A percentile compares a stretch with the other conserved stretches of the same genome.
phyloP scores from a whole-genome alignment of 257 asterid species.

The Orobanche coerulescens region DNA sequence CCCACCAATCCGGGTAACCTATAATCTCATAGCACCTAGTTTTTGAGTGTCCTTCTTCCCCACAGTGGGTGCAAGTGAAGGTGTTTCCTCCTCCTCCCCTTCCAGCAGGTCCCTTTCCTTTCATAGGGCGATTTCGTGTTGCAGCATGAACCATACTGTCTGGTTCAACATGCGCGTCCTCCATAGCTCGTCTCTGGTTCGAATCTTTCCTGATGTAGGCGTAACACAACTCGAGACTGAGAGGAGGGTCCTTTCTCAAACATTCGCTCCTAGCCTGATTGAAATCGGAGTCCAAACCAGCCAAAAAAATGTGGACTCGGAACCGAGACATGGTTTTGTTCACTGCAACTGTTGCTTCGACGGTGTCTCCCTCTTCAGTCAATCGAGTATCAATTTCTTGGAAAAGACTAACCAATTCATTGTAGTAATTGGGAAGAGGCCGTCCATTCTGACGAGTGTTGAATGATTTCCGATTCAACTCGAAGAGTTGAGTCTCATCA shows the following conservation, averaged over 20 bases:
- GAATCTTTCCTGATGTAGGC: constrained; percentile 11
- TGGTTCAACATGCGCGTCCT: neutral
- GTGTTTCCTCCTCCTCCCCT: neutral
- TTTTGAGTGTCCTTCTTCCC: constrained; percentile 1
- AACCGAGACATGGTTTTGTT: neutral
- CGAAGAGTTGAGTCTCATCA: neutral
- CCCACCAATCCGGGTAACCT: constrained; percentile 16
- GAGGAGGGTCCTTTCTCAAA: constrained; percentile 14
- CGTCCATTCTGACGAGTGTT: neutral
- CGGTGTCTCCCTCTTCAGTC: neutral
- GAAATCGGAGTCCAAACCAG: constrained; percentile 14
- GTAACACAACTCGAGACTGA: neutral
- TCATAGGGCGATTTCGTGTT: no score
- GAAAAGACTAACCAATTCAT: neutral
- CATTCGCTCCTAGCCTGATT: constrained; percentile 19
- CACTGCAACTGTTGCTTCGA: neutral
- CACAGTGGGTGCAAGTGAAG: neutral
- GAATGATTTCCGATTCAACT: neutral
- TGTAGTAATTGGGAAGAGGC: neutral
- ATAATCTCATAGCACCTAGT: neutral
- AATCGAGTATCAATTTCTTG: neutral
- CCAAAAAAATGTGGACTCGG: constrained; percentile 15
- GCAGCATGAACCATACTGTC: no score
- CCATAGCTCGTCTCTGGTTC: constrained; percentile 6
- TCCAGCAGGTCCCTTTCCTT: neutral